Percentiles rank a stretch among this genome's conserved stretches.
Conservation (phyloP, 2,329 filamentous ascomycete species). For the Colletotrichum camelliae region DNA sequence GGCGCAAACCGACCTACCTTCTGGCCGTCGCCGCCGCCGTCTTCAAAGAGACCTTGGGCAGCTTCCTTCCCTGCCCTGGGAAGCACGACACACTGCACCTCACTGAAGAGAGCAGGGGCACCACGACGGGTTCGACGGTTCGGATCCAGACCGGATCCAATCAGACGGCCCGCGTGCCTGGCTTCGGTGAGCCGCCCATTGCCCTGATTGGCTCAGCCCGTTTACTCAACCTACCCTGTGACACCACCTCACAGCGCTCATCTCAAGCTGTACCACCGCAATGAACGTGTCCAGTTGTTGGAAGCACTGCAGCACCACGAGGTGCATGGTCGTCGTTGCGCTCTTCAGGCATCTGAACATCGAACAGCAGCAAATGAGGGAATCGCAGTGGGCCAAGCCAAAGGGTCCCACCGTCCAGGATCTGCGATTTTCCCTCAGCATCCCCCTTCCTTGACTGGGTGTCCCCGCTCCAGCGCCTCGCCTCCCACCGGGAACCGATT, state of each 20-base stretch:
- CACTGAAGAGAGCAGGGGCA: neutral
- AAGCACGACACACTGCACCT: neutral
- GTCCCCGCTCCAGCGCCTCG: neutral
- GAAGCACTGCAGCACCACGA: neutral
- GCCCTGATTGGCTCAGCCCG: conserved; percentile 5
- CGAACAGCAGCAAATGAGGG: neutral
- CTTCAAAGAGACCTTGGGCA: neutral
- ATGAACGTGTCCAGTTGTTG: neutral
- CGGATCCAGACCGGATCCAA: conserved; percentile 7
- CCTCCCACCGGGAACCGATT: neutral
- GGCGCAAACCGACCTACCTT: conserved; percentile 7
- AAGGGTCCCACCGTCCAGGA: neutral
- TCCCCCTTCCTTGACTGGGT: neutral
- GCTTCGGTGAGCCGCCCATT: neutral
- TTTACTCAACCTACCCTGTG: neutral
- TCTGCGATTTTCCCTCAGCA: neutral
- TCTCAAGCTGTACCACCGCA: neutral
- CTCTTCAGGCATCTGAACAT: neutral
- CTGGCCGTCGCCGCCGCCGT: neutral
- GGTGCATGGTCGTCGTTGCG: neutral
- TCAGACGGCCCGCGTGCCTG: conserved; percentile 9
- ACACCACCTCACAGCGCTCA: neutral
- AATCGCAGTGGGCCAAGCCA: neutral
- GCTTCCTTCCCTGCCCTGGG: neutral
- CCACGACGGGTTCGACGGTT: neutral